Conservation (phyloP, 2,329 filamentous ascomycete genomes). For the Lachnellula hyalina region DNA sequence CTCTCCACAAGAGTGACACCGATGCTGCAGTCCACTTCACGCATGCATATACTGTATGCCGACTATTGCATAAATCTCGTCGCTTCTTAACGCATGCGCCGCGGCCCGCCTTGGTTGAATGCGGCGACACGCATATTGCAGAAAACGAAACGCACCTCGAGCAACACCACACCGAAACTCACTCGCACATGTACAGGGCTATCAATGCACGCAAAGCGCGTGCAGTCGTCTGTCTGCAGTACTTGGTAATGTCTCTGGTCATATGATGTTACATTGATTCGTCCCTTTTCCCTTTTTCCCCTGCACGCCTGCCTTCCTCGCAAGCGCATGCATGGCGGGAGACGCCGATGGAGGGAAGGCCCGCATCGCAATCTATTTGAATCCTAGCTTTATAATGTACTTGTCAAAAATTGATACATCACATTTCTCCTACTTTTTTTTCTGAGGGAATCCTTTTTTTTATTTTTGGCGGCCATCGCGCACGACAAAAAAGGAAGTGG, state of each 20-base stretch:
- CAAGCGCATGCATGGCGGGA: neutral
- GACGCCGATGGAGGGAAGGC: neutral
- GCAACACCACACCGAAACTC: too few relatives aligned
- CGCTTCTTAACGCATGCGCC: neutral
- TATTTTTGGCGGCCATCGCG: neutral
- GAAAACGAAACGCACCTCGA: neutral
- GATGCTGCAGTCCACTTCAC: neutral
- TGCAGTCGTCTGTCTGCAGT: slow-evolving; percentile 3
- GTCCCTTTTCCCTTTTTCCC: neutral
- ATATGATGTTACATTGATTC: slow-evolving; percentile 11
- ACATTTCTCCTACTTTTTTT: neutral
- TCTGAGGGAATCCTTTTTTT: neutral
- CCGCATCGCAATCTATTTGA: neutral
- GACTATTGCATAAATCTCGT: neutral
- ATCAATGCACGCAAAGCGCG: neutral
- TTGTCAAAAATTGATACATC: neutral
- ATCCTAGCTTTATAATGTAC: neutral
- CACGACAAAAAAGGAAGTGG: neutral
- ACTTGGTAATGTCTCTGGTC: slow-evolving; percentile 9
- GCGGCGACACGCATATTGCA: neutral
- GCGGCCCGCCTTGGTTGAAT: slow-evolving; percentile 2
- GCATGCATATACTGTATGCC: neutral
- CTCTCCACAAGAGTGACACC: neutral
- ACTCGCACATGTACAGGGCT: too few relatives aligned
- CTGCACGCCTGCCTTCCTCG: neutral